Evolutionary conservation across 2,329 filamentous ascomycete genomes (phyloP), one percentile per base, ranked within the genome.

Genomic region (Colletotrichum eleusines): DNA sequence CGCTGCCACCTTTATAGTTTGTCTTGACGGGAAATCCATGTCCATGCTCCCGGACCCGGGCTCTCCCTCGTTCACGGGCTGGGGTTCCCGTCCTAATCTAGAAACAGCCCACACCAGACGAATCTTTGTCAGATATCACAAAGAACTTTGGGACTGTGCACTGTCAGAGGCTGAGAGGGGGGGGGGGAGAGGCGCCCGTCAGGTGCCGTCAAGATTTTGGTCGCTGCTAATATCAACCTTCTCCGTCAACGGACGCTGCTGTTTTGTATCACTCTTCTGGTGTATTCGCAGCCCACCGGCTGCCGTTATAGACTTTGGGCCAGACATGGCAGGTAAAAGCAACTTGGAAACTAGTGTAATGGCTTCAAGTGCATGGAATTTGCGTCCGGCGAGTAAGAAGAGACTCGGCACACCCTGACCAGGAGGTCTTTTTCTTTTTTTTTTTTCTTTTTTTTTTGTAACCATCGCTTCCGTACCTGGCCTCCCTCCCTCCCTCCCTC

Each of bases 41-140:
- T 62, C 67, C 67, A 62, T 70, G 67, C 33, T 58, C 42, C 67
- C 38, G 63, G 55, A 61, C 63, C 55, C 48, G 50, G 67, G 50
- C 50, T 57, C 26, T 50, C 55, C 67, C 63, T 55, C 48, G 38
- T 53, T 26, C 33, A 48, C 46, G 18, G 18, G 9, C 33, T 50
- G 11, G 12, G 18, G 23, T 42, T 46, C 40, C 20, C 51, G 54
- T 66, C 63, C 67, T 20, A 35, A 57, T 50, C 26, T 28, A 38
- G 28, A 28, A 44, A 23, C 12, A n/a, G 44, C 11, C 42, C 63
- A 51, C 53, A 16, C 11, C 23, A 38, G 16, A 23, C 20, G 26
- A 51, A 62, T 67, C 67, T 70, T 70, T 70, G 67, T 70, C 67
- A 67, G 67, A 70, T 57, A 57, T 70, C 67, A 70, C 67, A 67